A percentile compares a stretch with the other conserved stretches of the same genome.
These are phyloP conservation scores for Tetrapyrgos nigripes DNA, from an alignment of 1,284 basidiomycete species.

Conservation along the genomic window DNA sequence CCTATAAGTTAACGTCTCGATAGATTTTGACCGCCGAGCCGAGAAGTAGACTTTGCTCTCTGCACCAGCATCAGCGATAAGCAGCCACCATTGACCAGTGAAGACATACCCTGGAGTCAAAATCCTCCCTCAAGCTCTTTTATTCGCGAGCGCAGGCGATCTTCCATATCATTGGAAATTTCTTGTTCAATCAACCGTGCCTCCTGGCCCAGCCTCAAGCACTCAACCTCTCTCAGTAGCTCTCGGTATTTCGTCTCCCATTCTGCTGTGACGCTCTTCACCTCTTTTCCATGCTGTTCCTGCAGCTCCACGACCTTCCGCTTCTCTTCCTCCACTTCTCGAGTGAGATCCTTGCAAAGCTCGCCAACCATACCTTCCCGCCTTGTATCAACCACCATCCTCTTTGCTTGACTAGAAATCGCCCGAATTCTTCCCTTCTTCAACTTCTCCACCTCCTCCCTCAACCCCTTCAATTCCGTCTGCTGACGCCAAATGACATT, in stretches of 20 bases:
- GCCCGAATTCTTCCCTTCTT: constrained; percentile 39
- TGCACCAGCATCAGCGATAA: not conserved
- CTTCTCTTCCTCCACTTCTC: constrained; percentile 42
- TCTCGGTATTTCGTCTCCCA: constrained; percentile 44
- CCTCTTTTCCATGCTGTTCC: constrained; percentile 41
- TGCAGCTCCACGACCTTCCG: constrained; percentile 31
- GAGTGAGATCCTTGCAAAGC: constrained; percentile 44
- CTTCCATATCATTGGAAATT: constrained; percentile 45
- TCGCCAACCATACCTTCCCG: constrained; percentile 49
- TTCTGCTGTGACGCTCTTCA: constrained; percentile 43
- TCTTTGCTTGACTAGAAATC: constrained; percentile 45
- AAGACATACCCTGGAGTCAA: too few relatives aligned
- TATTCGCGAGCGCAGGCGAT: constrained; percentile 13
- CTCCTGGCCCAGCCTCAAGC: constrained; percentile 38
- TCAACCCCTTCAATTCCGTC: constrained; percentile 35
- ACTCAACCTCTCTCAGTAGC: constrained; percentile 40
- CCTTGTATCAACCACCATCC: constrained; percentile 48
- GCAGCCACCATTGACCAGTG: too few relatives aligned
- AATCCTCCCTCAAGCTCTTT: not conserved
- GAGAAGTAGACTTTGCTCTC: not conserved
- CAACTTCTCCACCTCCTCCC: constrained; percentile 39
- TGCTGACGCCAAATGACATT: constrained; percentile 46
- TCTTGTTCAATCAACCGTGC: constrained; percentile 44
- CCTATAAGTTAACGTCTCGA: not conserved
- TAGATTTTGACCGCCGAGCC: not conserved